phyloP scores from a whole-genome alignment of 768 basidiomycete species.

The Termitomyces sp. region DNA sequence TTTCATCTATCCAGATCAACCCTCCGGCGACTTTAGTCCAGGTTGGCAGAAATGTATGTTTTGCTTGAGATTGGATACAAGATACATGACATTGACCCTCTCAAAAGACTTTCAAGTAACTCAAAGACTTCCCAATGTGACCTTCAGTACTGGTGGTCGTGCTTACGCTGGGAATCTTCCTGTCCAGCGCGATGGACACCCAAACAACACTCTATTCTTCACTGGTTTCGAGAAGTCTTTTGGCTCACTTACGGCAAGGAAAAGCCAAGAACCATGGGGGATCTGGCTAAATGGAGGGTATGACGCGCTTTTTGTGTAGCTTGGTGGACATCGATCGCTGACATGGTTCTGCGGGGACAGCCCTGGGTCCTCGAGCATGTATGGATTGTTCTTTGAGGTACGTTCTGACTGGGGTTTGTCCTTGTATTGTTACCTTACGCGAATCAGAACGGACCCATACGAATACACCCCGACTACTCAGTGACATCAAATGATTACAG shows the following conservation, averaged over 20 bases:
- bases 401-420: slow-evolving; percentile 10
- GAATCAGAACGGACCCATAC: slow-evolving; percentile 63
- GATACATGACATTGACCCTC: neutral
- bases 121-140: slow-evolving; percentile 51
- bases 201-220: slow-evolving; percentile 64
- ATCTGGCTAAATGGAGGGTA: slow-evolving; percentile 75
- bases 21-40: slow-evolving; percentile 42
- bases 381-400: slow-evolving; percentile 60
- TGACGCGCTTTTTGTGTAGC: slow-evolving; percentile 12
- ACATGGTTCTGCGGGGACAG: slow-evolving; percentile 20
- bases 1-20: slow-evolving; percentile 41
- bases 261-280: slow-evolving; percentile 52
- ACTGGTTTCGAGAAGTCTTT: slow-evolving; percentile 51
- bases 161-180: slow-evolving; percentile 62
- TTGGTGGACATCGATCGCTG: neutral
- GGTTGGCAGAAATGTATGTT: slow-evolving; percentile 61
- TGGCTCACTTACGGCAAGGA: slow-evolving; percentile 46
- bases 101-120: slow-evolving; percentile 56
- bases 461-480: slow-evolving; percentile 44
- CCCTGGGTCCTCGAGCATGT: slow-evolving; percentile 66
- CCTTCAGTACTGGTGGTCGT: slow-evolving; percentile 41
- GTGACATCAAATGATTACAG: slow-evolving; percentile 45
- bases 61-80: neutral
- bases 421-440: neutral
- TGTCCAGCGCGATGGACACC: slow-evolving; percentile 52